Percentiles rank a stretch among this genome's conserved stretches.
These are phyloP conservation scores for Suillus variegatus DNA, from an alignment of 768 basidiomycete genomes.

Conservation along the genomic window DNA sequence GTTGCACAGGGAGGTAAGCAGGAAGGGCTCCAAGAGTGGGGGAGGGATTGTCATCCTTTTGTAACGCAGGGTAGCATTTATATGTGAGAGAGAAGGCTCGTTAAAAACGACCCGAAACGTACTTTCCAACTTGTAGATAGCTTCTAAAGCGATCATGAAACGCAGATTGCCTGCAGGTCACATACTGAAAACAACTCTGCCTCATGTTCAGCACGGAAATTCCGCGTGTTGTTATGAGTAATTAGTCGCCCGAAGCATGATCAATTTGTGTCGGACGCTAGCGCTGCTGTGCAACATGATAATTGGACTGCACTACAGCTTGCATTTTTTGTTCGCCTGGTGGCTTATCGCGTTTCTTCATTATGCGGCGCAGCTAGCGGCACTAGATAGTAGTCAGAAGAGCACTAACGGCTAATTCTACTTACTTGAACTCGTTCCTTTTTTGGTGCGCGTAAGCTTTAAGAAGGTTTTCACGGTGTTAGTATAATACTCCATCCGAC, in stretches of 20 bases:
- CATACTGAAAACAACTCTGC: slow-evolving; percentile 19
- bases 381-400: slow-evolving; percentile 1
- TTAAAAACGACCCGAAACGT: slow-evolving; percentile 24
- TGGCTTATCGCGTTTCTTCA: background rate
- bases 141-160: slow-evolving; percentile 26
- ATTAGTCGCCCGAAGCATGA: slow-evolving; percentile 22
- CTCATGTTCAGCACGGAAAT: slow-evolving; percentile 34
- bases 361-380: background rate
- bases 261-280: background rate
- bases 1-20: slow-evolving; percentile 12
- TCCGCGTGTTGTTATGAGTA: slow-evolving; percentile 33
- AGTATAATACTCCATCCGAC: background rate
- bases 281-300: background rate
- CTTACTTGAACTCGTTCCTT: background rate
- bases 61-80: slow-evolving; percentile 26
- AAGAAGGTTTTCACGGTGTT: background rate
- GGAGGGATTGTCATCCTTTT: slow-evolving; percentile 10
- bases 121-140: slow-evolving; percentile 16
- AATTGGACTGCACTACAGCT: background rate
- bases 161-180: slow-evolving; percentile 17
- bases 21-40: slow-evolving; percentile 16
- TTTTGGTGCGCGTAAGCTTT: background rate
- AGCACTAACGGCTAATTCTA: background rate
- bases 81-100: slow-evolving; percentile 22
- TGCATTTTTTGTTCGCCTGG: background rate